Evolutionary conservation across 1,284 basidiomycete genomes (phyloP), one percentile per base, ranked within the genome.

Genomic region (Puccinia novopanici): DNA sequence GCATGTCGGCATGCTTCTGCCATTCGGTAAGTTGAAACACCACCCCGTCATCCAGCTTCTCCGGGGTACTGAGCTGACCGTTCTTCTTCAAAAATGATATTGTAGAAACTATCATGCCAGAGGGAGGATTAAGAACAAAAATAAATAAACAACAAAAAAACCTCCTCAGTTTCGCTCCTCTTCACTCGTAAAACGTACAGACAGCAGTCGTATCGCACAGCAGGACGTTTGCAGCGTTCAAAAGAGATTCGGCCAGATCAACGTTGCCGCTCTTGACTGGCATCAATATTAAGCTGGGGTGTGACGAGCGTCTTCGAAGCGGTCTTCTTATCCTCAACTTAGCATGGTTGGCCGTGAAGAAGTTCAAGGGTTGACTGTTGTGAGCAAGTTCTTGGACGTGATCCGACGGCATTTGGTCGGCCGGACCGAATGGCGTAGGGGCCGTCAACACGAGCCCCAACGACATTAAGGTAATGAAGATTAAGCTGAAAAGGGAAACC

Each of bases 1-100:
- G 5, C 71, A 73, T 54, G n/a, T 73, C 71, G 0, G 71, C 71
- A 73, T 73, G 50, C n/a, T 45, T 55, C 37, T 73, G 54, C 71
- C 71, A 73, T 24, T 73, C 71, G 5, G 52, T 73, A 3, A 73
- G 19, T 59, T 73, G 71, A 22, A 59, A 73, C 6, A 73, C 40
- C 1, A 59, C 24, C 40, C n/a, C 52, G 54, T 73, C 54, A 42
- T 37, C 71, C 4, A 73, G 37, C 0, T 40, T 8, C 5, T 57
- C 71, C 0, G 71, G 71, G 22, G 10, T 45, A 24, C 12, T 22
- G 42, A 55, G 71, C 48, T 42, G 37, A 8, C 71, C 71, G 19
- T 45, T 73, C 42, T 59, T 2, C 50, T 73, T 73, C 54, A 73
- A 73, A 57, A 27, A 30, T 0, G 52, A 24, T 24, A 73, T 73